Percentiles rank a stretch among this genome's conserved stretches.
phyloP scores from a whole-genome alignment of 1,139 yeast species.

The Debaryomyces robertsiae region DNA sequence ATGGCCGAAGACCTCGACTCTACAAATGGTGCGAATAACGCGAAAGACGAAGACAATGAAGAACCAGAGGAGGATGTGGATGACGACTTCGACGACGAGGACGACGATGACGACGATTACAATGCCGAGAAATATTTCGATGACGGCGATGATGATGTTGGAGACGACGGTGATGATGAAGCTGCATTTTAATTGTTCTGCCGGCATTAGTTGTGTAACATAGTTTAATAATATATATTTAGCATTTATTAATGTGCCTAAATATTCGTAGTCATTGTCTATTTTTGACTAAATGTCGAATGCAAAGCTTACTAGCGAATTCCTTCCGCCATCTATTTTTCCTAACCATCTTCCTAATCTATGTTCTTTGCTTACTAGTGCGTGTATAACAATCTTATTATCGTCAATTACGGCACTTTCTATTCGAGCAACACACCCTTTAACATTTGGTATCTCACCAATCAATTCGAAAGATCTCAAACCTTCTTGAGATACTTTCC shows the following conservation, averaged over 20 bases:
- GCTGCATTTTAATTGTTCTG: constrained; percentile 58
- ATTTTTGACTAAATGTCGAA: constrained; percentile 31
- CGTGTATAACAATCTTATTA: constrained; percentile 58
- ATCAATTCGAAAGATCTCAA: constrained; percentile 59
- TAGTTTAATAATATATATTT: constrained; percentile 7
- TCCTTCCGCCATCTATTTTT: constrained; percentile 44
- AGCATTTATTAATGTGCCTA: constrained; percentile 3
- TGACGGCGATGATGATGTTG: constrained; percentile 77
- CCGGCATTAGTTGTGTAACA: constrained; percentile 3
- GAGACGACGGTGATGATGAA: constrained; percentile 79
- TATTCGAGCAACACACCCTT: constrained; percentile 74
- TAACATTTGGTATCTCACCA: constrained; percentile 58
- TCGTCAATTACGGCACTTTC: constrained; percentile 60
- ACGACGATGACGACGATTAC: constrained; percentile 68
- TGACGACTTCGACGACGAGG: constrained; percentile 60
- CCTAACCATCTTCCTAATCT: constrained; percentile 81
- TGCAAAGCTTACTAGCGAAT: constrained; percentile 42
- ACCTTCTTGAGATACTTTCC: constrained; percentile 68
- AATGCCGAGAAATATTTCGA: constrained; percentile 59
- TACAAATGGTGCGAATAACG: constrained; percentile 34
- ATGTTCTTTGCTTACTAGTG: constrained; percentile 80
- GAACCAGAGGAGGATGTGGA: constrained; percentile 54
- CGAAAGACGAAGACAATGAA: constrained; percentile 41
- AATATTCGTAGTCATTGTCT: constrained; percentile 4
- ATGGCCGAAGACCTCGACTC: constrained; percentile 60